Base-by-base conservation (phyloP, 1,284 basidiomycete species). In the Gomphus bonarii region DNA sequence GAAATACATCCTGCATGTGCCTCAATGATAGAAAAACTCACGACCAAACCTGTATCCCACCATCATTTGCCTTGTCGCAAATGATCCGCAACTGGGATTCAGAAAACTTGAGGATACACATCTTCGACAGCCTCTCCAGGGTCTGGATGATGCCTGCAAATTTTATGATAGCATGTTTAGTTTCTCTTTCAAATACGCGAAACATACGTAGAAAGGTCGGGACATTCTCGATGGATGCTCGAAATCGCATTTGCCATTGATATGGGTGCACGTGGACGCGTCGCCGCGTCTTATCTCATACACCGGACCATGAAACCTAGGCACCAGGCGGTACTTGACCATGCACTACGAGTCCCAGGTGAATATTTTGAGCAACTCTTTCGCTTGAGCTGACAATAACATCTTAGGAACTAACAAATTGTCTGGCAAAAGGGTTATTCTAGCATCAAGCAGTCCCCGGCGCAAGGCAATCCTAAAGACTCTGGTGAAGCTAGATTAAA, bases 1-100 rank as follows among this genome's bases (percentile, higher is more conserved):
- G 16, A 2, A n/a, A 5, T 42, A 44, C 14, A 16, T 18, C 9
- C 35, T 30, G 8, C 46, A 16, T n/a, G n/a, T n/a, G n/a, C 5
- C 20, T 22, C 43, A 53, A 8, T 10, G 42, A 31, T 22, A 30
- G 22, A 7, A 81, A 5, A 12, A 35, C 90, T 69, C 64, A 94
- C 91, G 90, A 91, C 91, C 92, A 95, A 50, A 94, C 88, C 68
- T 94, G 90, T 7, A 92, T 85, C 2, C 91, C 90, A 7, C 89
- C 90, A 62, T 88, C 87, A 59, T 83, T 87, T 42, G 79, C 78
- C 58, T 78, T 81, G 48, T 85, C 82, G 72, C 88, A 92, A 57
- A 95, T 93, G 62, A 94, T 85, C 60, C 85, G 83, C 72, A 94
- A 85, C 48, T 81, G 82, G 7, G 76, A 78, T 61, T 86, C 81